Percentiles rank a stretch among this genome's conserved stretches.
phyloP scores from a whole-genome alignment of 1,139 yeast species.

The Arxiozyma telluris region DNA sequence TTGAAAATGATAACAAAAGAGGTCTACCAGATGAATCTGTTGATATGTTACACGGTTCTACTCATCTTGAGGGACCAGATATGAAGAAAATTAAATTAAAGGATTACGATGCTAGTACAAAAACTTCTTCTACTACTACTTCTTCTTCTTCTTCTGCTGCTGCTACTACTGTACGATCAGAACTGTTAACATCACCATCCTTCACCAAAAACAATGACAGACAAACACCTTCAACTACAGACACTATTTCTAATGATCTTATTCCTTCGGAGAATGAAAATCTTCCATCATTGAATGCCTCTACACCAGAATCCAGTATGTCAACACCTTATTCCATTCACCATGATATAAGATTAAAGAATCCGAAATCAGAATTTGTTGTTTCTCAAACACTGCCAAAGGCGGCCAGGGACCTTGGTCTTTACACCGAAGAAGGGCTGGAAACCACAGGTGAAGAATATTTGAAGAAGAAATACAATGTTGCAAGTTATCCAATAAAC shows the following conservation, averaged over 20 bases:
- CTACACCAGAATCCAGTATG: conserved; percentile 9
- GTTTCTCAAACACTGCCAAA: conserved; percentile 62
- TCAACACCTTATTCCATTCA: conserved; percentile 29
- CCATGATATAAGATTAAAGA: conserved; percentile 53
- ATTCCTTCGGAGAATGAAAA: not conserved
- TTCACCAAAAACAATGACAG: not conserved
- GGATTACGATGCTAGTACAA: conserved; percentile 11
- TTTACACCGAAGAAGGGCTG: conserved; percentile 52
- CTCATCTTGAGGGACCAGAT: conserved; percentile 7
- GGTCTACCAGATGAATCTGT: not conserved
- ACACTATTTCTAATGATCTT: not conserved
- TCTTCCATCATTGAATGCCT: not conserved
- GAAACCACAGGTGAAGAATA: conserved; percentile 60
- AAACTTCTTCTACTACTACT: not conserved
- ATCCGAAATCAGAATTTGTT: conserved; percentile 74
- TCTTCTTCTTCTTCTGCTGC: not conserved
- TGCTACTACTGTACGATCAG: not conserved
- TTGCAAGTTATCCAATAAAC: conserved; percentile 75
- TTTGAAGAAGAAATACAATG: conserved; percentile 71
- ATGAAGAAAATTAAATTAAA: conserved; percentile 9
- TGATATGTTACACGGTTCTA: not conserved
- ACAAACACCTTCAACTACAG: not conserved
- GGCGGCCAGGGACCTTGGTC: conserved; percentile 57
- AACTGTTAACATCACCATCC: not conserved
- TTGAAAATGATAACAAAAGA: conserved; percentile 2